A percentile compares a stretch with the other conserved stretches of the same genome.
phyloP scores from a whole-genome alignment of 139 green algal genomes.

The Edaphochlamys debaryana region DNA sequence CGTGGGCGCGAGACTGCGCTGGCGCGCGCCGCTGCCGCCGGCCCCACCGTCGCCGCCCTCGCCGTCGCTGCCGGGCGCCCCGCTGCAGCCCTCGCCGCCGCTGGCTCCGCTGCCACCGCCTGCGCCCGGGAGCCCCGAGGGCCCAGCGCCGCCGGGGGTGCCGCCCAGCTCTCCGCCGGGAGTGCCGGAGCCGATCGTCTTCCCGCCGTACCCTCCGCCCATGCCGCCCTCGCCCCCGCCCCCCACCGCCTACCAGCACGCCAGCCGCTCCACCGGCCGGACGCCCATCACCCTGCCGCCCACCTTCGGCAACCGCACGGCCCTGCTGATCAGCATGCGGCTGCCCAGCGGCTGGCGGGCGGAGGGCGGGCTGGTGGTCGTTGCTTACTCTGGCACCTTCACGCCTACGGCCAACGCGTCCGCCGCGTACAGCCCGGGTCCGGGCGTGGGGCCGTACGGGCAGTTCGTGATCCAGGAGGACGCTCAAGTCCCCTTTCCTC shows the following conservation, averaged over 20 bases:
- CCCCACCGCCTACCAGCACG: not conserved
- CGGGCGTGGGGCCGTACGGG: not conserved
- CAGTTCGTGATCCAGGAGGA: constrained; percentile 2
- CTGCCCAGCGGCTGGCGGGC: not conserved
- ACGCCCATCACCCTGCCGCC: constrained; percentile 5
- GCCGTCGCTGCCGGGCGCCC: not conserved
- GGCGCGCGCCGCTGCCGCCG: no score
- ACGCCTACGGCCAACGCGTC: not conserved
- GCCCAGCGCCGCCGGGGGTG: not conserved
- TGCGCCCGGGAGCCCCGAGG: not conserved
- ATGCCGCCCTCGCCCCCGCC: not conserved
- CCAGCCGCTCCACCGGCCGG: not conserved
- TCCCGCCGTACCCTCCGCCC: not conserved
- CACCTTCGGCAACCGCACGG: not conserved
- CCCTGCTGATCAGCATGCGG: not conserved
- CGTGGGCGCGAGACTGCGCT: no score
- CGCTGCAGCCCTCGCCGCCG: not conserved
- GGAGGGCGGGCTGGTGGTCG: not conserved
- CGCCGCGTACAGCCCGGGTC: not conserved
- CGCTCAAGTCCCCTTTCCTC: no score
- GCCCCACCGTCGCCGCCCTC: not conserved
- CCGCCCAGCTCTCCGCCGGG: no score
- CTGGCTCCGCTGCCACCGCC: not conserved
- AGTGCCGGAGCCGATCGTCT: no score
- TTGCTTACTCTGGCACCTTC: not conserved